Percentiles rank a stretch among this genome's conserved stretches.
These are phyloP conservation scores for Arctium minus DNA, from an alignment of 129 eudicot genomes.

Conservation along the genomic window DNA sequence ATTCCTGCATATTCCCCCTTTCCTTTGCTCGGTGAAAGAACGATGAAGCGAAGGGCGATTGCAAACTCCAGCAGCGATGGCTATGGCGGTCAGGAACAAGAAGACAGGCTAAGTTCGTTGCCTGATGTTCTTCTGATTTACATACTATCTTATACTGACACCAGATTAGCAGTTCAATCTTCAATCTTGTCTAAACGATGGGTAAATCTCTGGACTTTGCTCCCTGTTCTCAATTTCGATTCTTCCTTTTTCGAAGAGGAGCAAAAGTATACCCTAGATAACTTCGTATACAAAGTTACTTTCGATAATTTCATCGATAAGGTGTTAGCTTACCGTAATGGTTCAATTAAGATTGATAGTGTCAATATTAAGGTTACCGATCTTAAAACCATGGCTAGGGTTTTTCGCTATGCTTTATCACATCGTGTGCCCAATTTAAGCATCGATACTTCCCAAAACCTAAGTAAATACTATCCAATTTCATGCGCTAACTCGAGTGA, in stretches of 20 bases:
- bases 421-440: slow-evolving; percentile 6
- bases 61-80: neutral
- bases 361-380: slow-evolving; percentile 1
- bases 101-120: slow-evolving; percentile 20
- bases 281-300: neutral
- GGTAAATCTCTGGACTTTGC: slow-evolving; percentile 25
- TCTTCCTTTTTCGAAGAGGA: neutral
- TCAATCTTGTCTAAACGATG: slow-evolving; percentile 27
- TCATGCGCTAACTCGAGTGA: neutral
- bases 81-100: slow-evolving; percentile 19
- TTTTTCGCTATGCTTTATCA: neutral
- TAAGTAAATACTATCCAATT: slow-evolving; percentile 7
- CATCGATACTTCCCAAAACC: slow-evolving; percentile 18
- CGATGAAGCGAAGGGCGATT: slow-evolving; percentile 10
- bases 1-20: neutral
- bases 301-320: slow-evolving; percentile 17
- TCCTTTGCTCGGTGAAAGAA: neutral
- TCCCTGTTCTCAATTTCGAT: slow-evolving; percentile 27
- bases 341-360: slow-evolving; percentile 10
- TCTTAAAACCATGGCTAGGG: slow-evolving; percentile 17
- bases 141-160: slow-evolving; percentile 21
- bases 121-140: slow-evolving; percentile 17
- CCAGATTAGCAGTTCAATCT: slow-evolving; percentile 16
- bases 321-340: slow-evolving; percentile 11
- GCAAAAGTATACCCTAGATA: neutral